Conservation (phyloP, 1,139 yeast species). For the Saccharomyces hybrid region DNA sequence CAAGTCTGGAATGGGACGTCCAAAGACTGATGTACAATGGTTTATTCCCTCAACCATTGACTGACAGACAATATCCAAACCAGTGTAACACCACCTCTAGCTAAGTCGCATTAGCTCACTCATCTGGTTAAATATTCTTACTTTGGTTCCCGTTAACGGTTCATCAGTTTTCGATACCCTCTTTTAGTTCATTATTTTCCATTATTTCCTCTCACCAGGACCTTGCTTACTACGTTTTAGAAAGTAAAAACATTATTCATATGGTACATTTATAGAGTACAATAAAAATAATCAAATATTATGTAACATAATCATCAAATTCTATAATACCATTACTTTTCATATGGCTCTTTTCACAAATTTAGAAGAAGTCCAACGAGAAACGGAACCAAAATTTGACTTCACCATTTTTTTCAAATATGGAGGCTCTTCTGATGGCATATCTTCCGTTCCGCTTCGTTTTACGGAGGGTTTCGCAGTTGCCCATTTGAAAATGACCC, state of each 20-base stretch:
- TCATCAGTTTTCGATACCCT: background rate
- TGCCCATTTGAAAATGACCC: background rate
- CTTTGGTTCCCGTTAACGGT: background rate
- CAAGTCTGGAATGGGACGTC: constrained; percentile 82
- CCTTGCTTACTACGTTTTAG: background rate
- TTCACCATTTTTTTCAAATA: background rate
- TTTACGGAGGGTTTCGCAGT: background rate
- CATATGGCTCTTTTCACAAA: background rate
- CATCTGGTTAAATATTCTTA: background rate
- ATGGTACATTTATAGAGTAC: background rate
- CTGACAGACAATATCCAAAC: constrained; percentile 56
- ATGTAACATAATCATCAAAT: background rate
- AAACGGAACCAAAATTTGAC: background rate
- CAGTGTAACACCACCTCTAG: constrained; percentile 42
- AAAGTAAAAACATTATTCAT: background rate
- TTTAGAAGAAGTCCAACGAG: background rate
- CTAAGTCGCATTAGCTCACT: background rate
- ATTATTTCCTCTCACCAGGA: background rate
- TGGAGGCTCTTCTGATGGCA: background rate
- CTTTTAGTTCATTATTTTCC: background rate
- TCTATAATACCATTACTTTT: background rate
- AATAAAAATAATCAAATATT: background rate
- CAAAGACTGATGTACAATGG: constrained; percentile 47
- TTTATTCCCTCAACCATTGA: constrained; percentile 74
- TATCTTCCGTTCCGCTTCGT: background rate